Percentiles rank a stretch among this genome's conserved stretches.
Evolutionary conservation across 2,329 filamentous ascomycete species (phyloP).

Genomic region (Neofusicoccum laricinum): DNA sequence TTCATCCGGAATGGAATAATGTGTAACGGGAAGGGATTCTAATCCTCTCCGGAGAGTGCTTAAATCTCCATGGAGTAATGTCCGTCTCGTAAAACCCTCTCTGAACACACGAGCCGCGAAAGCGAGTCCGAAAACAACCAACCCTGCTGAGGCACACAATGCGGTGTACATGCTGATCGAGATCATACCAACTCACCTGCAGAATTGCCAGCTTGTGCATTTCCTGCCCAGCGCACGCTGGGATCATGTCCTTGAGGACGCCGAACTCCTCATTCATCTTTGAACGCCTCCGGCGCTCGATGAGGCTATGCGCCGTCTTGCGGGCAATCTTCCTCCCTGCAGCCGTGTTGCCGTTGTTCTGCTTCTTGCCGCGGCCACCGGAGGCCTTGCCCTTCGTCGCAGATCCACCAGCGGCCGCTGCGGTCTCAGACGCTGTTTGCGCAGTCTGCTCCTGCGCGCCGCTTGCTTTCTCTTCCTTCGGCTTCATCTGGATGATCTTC

Average conservation of each 20-base stretch:
- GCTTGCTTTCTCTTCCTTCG: constrained; percentile 34
- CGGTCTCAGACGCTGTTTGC: not conserved
- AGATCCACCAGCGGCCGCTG: constrained; percentile 23
- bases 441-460: constrained; percentile 18
- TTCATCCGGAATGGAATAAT: too few relatives aligned
- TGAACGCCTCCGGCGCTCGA: constrained; percentile 81
- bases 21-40: too few relatives aligned
- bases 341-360: constrained; percentile 65
- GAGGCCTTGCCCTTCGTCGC: not conserved
- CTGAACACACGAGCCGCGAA: too few relatives aligned
- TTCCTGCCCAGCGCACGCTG: constrained; percentile 85
- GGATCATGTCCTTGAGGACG: constrained; percentile 90
- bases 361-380: constrained; percentile 60
- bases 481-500: constrained; percentile 99
- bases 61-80: too few relatives aligned
- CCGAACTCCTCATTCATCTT: constrained; percentile 99
- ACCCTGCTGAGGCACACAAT: not conserved
- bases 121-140: not conserved
- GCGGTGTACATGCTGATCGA: not conserved
- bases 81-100: too few relatives aligned
- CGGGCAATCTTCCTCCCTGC: constrained; percentile 92
- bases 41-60: too few relatives aligned
- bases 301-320: constrained; percentile 94
- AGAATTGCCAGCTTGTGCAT: constrained; percentile 98
- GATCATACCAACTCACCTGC: constrained; percentile 57